These are phyloP conservation scores for Wickerhamomyces strasburgensis DNA, from an alignment of 805 yeast genomes.

Conservation along the genomic window DNA sequence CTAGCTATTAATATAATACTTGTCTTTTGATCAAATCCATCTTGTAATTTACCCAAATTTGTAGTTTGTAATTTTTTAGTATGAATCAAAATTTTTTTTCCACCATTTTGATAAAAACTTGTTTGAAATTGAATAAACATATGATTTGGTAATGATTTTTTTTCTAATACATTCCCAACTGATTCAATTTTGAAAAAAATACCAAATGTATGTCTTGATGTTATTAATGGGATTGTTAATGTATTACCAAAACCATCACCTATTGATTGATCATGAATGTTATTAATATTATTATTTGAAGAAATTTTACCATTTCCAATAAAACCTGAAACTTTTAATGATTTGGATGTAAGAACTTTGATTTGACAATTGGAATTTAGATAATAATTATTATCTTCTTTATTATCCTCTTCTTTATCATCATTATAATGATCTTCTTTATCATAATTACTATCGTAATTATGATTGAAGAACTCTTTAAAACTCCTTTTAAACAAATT, in stretches of 20 bases:
- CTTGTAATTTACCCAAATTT: slow-evolving; percentile 40
- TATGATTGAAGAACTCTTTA: slow-evolving; percentile 75
- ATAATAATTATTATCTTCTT: slow-evolving; percentile 74
- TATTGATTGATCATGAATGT: slow-evolving; percentile 86
- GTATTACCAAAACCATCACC: slow-evolving; percentile 73
- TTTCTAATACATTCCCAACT: slow-evolving; percentile 28
- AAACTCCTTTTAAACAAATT: slow-evolving; percentile 89
- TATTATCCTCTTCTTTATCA: too few species aligned
- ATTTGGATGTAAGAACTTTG: slow-evolving; percentile 76
- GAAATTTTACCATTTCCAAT: slow-evolving; percentile 60
- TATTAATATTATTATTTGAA: slow-evolving; percentile 58
- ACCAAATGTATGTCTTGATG: slow-evolving; percentile 85
- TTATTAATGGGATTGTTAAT: slow-evolving; percentile 72
- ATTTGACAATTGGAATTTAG: slow-evolving; percentile 83
- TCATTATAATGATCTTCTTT: too few species aligned
- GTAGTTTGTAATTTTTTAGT: slow-evolving; percentile 67
- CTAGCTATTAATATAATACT: slow-evolving; percentile 89
- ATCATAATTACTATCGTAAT: too few species aligned
- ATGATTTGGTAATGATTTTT: slow-evolving; percentile 24
- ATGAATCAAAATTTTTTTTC: slow-evolving; percentile 76
- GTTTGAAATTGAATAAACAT: slow-evolving; percentile 77
- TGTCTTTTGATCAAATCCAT: slow-evolving; percentile 91
- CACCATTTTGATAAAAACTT: slow-evolving; percentile 84
- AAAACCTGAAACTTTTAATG: slow-evolving; percentile 80
- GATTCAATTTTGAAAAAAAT: slow-evolving; percentile 73